Evolutionary conservation across 495 filamentous ascomycete genomes (phyloP).

Genomic region (Penicillium canescens): DNA sequence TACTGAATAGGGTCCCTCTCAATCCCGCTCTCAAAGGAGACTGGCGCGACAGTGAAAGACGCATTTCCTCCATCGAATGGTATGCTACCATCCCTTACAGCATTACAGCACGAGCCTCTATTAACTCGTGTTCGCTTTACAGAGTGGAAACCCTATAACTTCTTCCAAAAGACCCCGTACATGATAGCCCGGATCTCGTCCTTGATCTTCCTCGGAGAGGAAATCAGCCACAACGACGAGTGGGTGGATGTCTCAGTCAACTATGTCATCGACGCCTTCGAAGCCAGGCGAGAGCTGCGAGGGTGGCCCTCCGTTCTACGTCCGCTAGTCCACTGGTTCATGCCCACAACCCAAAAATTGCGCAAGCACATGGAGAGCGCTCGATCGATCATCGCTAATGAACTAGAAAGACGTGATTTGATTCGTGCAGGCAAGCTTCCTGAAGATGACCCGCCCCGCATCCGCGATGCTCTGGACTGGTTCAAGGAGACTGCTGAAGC

Average conservation of each 20-base stretch:
- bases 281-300: slow-evolving; percentile 29
- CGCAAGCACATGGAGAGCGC: slow-evolving; percentile 28
- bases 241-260: slow-evolving; percentile 59
- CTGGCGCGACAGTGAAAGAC: slow-evolving; percentile 35
- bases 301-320: slow-evolving; percentile 38
- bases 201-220: slow-evolving; percentile 57
- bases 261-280: slow-evolving; percentile 55
- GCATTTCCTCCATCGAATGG: slow-evolving; percentile 38
- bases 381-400: slow-evolving; percentile 30
- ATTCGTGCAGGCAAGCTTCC: slow-evolving; percentile 28
- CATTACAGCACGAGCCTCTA: not conserved
- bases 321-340: slow-evolving; percentile 37
- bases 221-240: slow-evolving; percentile 52
- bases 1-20: slow-evolving; percentile 30
- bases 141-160: slow-evolving; percentile 34
- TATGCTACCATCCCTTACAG: slow-evolving; percentile 12
- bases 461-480: slow-evolving; percentile 39
- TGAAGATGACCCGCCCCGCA: slow-evolving; percentile 15
- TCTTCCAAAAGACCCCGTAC: slow-evolving; percentile 29
- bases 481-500: slow-evolving; percentile 26
- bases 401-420: slow-evolving; percentile 27
- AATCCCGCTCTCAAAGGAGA: slow-evolving; percentile 45
- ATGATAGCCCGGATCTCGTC: slow-evolving; percentile 59
- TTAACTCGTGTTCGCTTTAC: not conserved
- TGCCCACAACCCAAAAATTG: slow-evolving; percentile 28